A percentile compares a stretch with the other conserved stretches of the same genome.
Evolutionary conservation across 2,329 filamentous ascomycete species (phyloP).

Genomic region (Dothidotthia symphoricarpi): DNA sequence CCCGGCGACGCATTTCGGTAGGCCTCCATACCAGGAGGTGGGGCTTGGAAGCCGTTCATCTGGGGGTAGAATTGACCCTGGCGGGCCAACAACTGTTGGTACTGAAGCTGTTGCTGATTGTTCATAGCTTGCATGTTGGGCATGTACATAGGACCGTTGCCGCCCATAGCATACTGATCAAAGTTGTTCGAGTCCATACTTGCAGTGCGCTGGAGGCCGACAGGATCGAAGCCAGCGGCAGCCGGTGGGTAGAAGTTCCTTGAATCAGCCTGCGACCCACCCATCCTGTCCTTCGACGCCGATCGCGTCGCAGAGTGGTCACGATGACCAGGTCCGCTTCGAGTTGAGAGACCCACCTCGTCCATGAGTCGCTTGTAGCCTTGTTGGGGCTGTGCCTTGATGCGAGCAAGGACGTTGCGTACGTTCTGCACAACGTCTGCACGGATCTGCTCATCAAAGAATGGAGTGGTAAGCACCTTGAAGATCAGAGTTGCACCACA

Average conservation of each 20-base stretch:
- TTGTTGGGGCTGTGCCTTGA: constrained; percentile 91
- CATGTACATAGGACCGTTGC: constrained; percentile 36
- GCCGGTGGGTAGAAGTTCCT: constrained; percentile 41
- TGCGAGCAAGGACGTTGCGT: constrained; percentile 78
- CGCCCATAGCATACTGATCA: constrained; percentile 45
- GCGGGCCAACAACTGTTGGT: constrained; percentile 56
- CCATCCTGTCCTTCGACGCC: constrained; percentile 39
- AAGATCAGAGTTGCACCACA: constrained; percentile 96
- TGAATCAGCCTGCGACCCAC: constrained; percentile 27
- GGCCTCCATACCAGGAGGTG: constrained; percentile 45
- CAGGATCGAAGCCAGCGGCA: constrained; percentile 42
- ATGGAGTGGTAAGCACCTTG: constrained; percentile 96
- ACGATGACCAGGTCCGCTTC: constrained; percentile 43
- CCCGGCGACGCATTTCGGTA: constrained; percentile 46
- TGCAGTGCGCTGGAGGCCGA: constrained; percentile 47
- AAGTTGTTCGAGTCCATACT: constrained; percentile 53
- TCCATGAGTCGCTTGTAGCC: constrained; percentile 99
- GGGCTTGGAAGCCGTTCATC: constrained; percentile 44
- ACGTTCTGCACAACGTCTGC: constrained; percentile 88
- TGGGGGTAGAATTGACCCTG: constrained; percentile 49
- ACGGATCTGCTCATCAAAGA: constrained; percentile 90
- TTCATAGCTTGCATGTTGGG: constrained; percentile 43
- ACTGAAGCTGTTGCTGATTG: constrained; percentile 54
- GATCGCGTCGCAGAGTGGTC: constrained; percentile 40
- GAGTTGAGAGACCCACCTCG: constrained; percentile 81